Conservation (phyloP, 441 rosid genomes). For the Biscutella laevigata region DNA sequence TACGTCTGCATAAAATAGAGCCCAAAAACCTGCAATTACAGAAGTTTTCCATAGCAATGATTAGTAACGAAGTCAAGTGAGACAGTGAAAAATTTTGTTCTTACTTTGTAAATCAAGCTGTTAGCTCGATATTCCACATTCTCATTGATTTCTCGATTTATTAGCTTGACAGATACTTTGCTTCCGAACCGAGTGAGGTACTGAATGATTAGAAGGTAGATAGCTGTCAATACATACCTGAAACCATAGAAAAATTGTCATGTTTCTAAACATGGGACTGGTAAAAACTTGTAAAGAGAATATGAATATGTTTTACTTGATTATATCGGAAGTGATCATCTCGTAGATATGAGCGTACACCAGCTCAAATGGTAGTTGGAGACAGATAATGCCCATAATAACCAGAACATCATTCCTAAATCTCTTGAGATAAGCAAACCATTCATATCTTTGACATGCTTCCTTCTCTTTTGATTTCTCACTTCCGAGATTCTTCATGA, state of each 20-base stretch:
- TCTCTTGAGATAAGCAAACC: conserved; percentile 66
- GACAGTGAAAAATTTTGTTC: conserved; percentile 6
- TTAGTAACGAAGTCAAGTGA: conserved; percentile 12
- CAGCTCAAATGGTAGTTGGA: conserved; percentile 91
- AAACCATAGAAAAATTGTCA: conserved; percentile 29
- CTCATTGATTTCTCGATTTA: conserved; percentile 63
- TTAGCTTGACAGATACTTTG: conserved; percentile 68
- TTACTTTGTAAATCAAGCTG: conserved; percentile 88
- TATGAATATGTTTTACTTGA: conserved; percentile 40
- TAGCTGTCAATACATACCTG: conserved; percentile 78
- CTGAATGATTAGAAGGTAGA: conserved; percentile 75
- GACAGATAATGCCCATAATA: conserved; percentile 71
- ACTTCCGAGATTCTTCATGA: conserved; percentile 31
- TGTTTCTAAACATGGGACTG: neutral
- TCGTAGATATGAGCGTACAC: conserved; percentile 90
- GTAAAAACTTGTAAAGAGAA: neutral
- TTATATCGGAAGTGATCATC: conserved; percentile 42
- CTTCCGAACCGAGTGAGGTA: conserved; percentile 75
- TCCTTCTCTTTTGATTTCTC: conserved; percentile 56
- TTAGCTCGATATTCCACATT: conserved; percentile 66
- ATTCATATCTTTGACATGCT: conserved; percentile 76
- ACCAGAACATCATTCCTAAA: conserved; percentile 66
- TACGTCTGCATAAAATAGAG: conserved; percentile 94
- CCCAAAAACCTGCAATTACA: conserved; percentile 77
- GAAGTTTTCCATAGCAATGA: neutral